Evolutionary conservation across 169 alveolate species (phyloP).

Genomic region (Plasmodium reichenowi): DNA sequence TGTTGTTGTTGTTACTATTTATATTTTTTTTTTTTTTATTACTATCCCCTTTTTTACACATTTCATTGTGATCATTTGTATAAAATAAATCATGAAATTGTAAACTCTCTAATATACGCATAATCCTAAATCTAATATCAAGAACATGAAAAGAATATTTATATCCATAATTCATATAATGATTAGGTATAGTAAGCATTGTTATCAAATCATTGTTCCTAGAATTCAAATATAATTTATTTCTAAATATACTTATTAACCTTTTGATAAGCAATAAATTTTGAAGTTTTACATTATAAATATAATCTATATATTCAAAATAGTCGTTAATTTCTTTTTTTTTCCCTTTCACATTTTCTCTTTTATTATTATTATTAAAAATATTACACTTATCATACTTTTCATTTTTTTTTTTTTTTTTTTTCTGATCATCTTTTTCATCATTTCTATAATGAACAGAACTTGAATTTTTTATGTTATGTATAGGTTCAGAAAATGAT

Average conservation of each 20-base stretch:
- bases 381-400: neutral
- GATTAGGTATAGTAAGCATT: constrained; percentile 52
- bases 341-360: neutral
- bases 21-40: neutral
- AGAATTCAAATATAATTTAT: constrained; percentile 44
- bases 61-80: neutral
- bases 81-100: constrained; percentile 15
- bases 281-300: constrained; percentile 46
- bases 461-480: no score
- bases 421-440: neutral
- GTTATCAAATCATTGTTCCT: constrained; percentile 48
- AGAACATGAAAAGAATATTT: constrained; percentile 62
- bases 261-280: constrained; percentile 60
- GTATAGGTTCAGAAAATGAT: no score
- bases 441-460: neutral
- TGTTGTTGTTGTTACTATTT: no score
- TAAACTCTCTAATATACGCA: constrained; percentile 48
- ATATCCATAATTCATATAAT: constrained; percentile 62
- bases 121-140: constrained; percentile 57
- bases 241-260: constrained; percentile 51
- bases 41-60: neutral
- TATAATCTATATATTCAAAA: constrained; percentile 35
- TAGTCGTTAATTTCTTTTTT: neutral
- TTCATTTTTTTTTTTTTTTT: neutral
- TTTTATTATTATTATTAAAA: neutral